Base-by-base conservation (phyloP, 306 rosid species). In the Acacia melanoxylon region DNA sequence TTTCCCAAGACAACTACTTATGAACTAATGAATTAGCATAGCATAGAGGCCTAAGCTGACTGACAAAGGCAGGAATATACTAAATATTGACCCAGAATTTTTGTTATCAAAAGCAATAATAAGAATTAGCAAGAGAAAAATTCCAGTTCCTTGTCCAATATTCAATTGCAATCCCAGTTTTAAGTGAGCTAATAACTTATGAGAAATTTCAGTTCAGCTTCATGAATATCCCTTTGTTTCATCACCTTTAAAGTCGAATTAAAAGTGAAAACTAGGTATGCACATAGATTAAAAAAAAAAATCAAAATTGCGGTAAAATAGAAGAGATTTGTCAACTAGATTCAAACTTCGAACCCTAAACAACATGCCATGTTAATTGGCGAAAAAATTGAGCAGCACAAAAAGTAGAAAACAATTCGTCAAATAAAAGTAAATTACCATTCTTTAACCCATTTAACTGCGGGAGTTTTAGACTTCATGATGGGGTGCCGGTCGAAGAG, bases 371-470 rank as follows among this genome's bases (percentile, higher is more conserved):
- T 51, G 6, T 13, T 29, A 75, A 68, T 24, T 16, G 14, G 6
- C 14, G 56, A 45, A 52, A 42, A 59, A 79, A 0, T 15, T 42
- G 10, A 29, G 68, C 5, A 9, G 3, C 17, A 16, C 1, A 45
- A 66, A 56, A 24, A 25, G 25, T 24, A 24, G 0, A 17, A 13
- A 66, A 16, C 0, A 10, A 11, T 15, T 49, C 24, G 68, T 15
- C 17, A 27, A 27, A 6, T 37, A 27, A 76, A 35, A 15, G 29
- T 24, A 4, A 0, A 45, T 44, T 87, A 94, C 98, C 98, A 94
- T 86, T 92, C 91, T 85, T 75, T 90, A 49, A 90, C 86, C 98
- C 98, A 94, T 88, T 91, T 92, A 75, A 87, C 94, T 2, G 94
- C 94, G 49, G 97, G 94, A 80, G 90, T 27, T 82, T 86, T 94